Evolutionary conservation across 1,284 basidiomycete genomes (phyloP), one percentile per base, ranked within the genome.

Genomic region (Puccinia horiana): DNA sequence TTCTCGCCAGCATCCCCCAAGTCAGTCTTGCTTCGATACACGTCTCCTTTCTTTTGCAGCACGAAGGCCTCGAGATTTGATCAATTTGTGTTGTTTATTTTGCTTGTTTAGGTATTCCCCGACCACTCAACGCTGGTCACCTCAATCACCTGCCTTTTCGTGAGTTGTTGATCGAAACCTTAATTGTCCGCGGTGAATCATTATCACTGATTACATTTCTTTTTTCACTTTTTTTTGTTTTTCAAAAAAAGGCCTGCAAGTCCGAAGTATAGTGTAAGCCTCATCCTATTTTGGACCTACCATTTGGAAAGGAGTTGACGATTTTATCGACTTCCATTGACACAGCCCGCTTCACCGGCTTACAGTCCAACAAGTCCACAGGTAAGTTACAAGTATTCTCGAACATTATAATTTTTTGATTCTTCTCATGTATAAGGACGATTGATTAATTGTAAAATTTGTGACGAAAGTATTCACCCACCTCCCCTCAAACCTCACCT

Each of bases 401-500:
- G 12, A 14, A 63, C 86, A 85, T 23, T 86, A 85, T n/a, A n/a
- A n/a, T 86, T 84, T 20, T 86, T 86, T 3, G 85, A 85, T 42
- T 87, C 54, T 40, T 52, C 82, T 77, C 49, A 49, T 83, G 29
- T 84, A 84, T 58, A 80, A 16, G 85, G 85, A 0, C 83, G 84
- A 20, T 86, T 86, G 81, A 85, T 92, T 82, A 91, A 90, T 26
- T 91, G 93, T 83, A 14, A 91, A 93, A 89, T 94, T 93, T 40
- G 93, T 94, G 0, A 91, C 94, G 93, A 93, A 92, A 92, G 20
- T 95, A 94, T 89, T 94, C 93, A 3, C 84, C 84, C 16, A 81
- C 83, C 11, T 83, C 83, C 4, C 83, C 84, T 26, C 56, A 70
- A 35, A 84, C 72, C 67, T 85, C 83, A 6, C 84, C 84, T 29